Evolutionary conservation across 495 filamentous ascomycete genomes (phyloP).

Genomic region (Mycothermus thermophilus): DNA sequence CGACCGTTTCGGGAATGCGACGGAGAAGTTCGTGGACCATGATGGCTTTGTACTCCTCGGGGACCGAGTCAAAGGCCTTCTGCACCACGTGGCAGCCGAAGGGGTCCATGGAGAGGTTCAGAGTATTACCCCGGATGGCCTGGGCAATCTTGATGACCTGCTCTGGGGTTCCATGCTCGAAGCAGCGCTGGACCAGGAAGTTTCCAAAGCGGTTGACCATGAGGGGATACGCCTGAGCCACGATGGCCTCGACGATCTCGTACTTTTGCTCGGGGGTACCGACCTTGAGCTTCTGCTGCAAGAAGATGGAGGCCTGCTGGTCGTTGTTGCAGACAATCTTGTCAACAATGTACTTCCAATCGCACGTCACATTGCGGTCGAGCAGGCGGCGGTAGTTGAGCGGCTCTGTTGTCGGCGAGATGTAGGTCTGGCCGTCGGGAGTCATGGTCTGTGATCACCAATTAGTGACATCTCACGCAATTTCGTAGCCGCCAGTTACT

Average conservation of each 20-base stretch:
- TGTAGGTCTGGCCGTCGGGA: constrained; percentile 57
- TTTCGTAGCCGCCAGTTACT: constrained; percentile 5
- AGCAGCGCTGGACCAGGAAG: constrained; percentile 95
- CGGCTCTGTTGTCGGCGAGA: constrained; percentile 72
- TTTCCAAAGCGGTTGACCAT: constrained; percentile 99
- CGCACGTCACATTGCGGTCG: constrained; percentile 91
- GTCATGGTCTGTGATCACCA: constrained; percentile 27
- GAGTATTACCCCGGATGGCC: constrained; percentile 85
- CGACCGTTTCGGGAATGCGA: constrained; percentile 92
- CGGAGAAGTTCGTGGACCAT: constrained; percentile 97
- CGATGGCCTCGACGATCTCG: constrained; percentile 92
- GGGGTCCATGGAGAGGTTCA: constrained; percentile 91
- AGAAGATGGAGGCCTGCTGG: constrained; percentile 95
- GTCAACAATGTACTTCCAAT: constrained; percentile 99
- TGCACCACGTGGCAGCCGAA: constrained; percentile 98
- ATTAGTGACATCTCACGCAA: neutral
- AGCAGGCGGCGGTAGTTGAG: constrained; percentile 91
- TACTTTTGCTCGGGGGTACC: constrained; percentile 91
- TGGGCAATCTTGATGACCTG: constrained; percentile 92
- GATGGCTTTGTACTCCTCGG: constrained; percentile 91
- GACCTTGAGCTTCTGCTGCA: constrained; percentile 98
- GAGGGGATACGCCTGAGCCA: constrained; percentile 84
- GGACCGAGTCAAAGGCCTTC: constrained; percentile 94
- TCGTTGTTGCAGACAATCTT: constrained; percentile 99
- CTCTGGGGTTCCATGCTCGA: constrained; percentile 92